A percentile compares a stretch with the other conserved stretches of the same genome.
Conservation (phyloP, 2,329 filamentous ascomycete genomes). For the Penicillium sp. region DNA sequence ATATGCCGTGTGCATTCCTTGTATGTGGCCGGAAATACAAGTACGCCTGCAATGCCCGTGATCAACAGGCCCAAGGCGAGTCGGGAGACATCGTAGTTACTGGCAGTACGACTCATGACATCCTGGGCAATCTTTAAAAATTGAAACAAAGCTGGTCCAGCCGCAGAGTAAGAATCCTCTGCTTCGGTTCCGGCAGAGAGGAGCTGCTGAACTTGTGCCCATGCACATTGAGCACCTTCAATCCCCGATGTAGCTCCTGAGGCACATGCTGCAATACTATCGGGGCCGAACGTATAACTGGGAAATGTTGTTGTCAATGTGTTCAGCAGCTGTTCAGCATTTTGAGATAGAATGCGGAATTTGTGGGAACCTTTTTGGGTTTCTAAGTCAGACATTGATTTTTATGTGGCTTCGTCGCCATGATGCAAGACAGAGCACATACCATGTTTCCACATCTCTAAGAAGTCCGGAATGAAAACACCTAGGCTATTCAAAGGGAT, state of each 20-base stretch:
- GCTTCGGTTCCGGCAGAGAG: conserved; percentile 11
- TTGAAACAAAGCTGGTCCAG: conserved; percentile 34
- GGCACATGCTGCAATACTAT: conserved; percentile 24
- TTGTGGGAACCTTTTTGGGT: conserved; percentile 50
- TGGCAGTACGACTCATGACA: conserved; percentile 83
- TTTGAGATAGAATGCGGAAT: conserved; percentile 69
- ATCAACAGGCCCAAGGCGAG: conserved; percentile 38
- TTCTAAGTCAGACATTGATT: conserved; percentile 10
- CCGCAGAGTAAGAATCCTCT: conserved; percentile 14
- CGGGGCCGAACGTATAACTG: conserved; percentile 49
- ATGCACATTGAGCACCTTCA: conserved; percentile 67
- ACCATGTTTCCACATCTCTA: conserved; percentile 73
- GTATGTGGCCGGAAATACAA: conserved; percentile 35
- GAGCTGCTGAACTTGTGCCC: conserved; percentile 49
- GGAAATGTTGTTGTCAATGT: conserved; percentile 74
- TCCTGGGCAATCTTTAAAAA: conserved; percentile 74
- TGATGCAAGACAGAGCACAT: conserved; percentile 20
- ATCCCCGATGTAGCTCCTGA: conserved; percentile 36
- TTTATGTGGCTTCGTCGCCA: not conserved
- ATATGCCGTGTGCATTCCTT: conserved; percentile 29
- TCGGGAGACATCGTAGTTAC: conserved; percentile 76
- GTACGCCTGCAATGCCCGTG: conserved; percentile 44
- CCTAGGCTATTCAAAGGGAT: conserved; percentile 88
- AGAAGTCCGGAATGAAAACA: conserved; percentile 75
- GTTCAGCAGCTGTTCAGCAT: conserved; percentile 75